Base-by-base conservation (phyloP, 2,329 filamentous ascomycete species). In the Thielaviopsis populi region DNA sequence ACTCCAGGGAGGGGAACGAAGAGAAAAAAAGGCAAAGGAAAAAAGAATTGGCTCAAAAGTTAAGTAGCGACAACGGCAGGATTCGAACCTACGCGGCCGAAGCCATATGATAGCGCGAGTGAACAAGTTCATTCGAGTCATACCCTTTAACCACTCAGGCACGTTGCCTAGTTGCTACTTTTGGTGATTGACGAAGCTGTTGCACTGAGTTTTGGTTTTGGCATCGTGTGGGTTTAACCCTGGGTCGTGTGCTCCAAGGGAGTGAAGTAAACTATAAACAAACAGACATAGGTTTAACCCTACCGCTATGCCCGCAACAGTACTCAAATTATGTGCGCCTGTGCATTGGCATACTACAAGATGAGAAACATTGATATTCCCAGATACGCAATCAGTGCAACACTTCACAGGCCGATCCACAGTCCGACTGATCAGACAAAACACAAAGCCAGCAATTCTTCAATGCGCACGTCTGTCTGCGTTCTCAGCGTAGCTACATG, bases 91-190 rank as follows among this genome's bases (percentile, higher is more conserved):
- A 42, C 54, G 60, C 64, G 60, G 33, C 60, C 64, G 60, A 62
- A 63, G 60, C 37, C 64, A 65, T 65, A 65, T 62, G 60, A 63
- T 65, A 54, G 30, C 59, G 41, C 53, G 41, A 17, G 46, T 62
- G 50, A 56, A 43, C 22, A 30, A 59, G 43, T 53, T 43, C 63
- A 62, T 65, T 65, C 63, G 63, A 65, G 48, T 65, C 59, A 65
- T 62, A 59, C 63, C 59, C 63, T 62, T 65, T 65, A 65, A 62
- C 63, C 63, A 65, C 59, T 62, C 63, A 65, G 63, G 59, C 59
- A 59, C 53, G 63, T 62, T 62, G 63, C 63, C 63, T 58, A 42
- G 22, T 6, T 56, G 15, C 27, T 56, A 33, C 24, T 56, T 56
- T 56, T 56, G 15, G 13, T 37, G 24, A n/a, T 1, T 8, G 3